Conservation (phyloP, 805 yeast genomes). For the Hanseniaspora pseudoguilliermondii region DNA sequence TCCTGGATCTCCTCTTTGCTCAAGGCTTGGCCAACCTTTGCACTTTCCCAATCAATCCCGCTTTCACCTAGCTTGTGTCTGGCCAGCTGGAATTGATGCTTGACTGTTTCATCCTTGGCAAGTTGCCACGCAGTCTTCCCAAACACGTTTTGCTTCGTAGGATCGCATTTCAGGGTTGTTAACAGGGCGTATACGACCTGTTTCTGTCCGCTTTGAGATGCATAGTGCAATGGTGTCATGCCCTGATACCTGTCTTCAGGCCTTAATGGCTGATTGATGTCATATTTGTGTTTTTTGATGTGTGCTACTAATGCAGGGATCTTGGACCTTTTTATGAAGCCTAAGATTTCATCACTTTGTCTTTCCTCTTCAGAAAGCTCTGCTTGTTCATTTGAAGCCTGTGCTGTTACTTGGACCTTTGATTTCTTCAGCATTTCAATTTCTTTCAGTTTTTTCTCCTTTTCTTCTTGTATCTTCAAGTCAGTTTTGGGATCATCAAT, state of each 20-base stretch:
- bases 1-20: conserved; percentile 43
- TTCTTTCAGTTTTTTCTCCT: conserved; percentile 19
- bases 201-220: conserved; percentile 51
- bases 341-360: conserved; percentile 46
- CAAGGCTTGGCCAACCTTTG: conserved; percentile 52
- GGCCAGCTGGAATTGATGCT: conserved; percentile 52
- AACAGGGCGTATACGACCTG: conserved; percentile 55
- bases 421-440: conserved; percentile 22
- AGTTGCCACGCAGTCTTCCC: conserved; percentile 64
- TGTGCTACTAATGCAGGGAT: conserved; percentile 61
- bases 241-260: conserved; percentile 40
- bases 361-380: background rate
- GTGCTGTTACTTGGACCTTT: conserved; percentile 15
- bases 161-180: conserved; percentile 56
- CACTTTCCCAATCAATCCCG: conserved; percentile 53
- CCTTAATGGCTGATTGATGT: conserved; percentile 39
- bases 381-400: conserved; percentile 31
- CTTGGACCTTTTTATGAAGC: conserved; percentile 55
- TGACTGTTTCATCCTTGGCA: conserved; percentile 35
- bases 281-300: conserved; percentile 43
- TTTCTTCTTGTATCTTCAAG: conserved; percentile 20
- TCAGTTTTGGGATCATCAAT: conserved; percentile 37
- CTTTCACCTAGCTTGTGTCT: conserved; percentile 58
- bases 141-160: conserved; percentile 38
- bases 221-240: conserved; percentile 50